These are phyloP conservation scores for Aquilaria sinensis DNA, from an alignment of 345 rosid genomes.

Conservation along the genomic window DNA sequence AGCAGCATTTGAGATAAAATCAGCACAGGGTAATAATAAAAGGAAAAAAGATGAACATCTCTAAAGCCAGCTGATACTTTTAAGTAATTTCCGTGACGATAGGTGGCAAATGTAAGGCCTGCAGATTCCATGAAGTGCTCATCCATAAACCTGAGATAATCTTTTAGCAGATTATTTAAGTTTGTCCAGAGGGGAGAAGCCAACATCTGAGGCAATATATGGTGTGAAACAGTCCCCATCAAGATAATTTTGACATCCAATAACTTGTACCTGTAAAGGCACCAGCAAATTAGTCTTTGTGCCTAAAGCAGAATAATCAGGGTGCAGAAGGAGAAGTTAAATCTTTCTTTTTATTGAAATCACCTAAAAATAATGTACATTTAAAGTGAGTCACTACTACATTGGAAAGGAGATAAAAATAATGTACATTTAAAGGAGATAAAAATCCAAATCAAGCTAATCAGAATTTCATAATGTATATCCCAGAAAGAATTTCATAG, in stretches of 20 bases:
- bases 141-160: slow-evolving; percentile 96
- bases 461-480: background rate
- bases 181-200: slow-evolving; percentile 81
- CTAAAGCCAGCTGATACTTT: slow-evolving; percentile 44
- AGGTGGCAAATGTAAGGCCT: slow-evolving; percentile 93
- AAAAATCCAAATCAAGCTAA: background rate
- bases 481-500: no score
- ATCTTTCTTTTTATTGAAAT: background rate
- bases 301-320: background rate
- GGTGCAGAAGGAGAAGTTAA: background rate
- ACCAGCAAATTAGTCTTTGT: no score
- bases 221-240: slow-evolving; percentile 85
- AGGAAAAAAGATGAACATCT: background rate
- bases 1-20: no score
- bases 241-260: slow-evolving; percentile 95
- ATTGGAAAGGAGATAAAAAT: no score
- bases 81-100: slow-evolving; percentile 94
- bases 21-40: no score
- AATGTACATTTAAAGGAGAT: no score
- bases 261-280: slow-evolving; percentile 64
- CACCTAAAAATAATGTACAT: no score
- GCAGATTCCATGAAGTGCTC: slow-evolving; percentile 96
- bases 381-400: background rate
- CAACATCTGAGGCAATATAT: slow-evolving; percentile 81
- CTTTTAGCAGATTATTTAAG: slow-evolving; percentile 61